phyloP scores from a whole-genome alignment of 176 grass and related monocot genomes.

The Tillandsia fasciculata region DNA sequence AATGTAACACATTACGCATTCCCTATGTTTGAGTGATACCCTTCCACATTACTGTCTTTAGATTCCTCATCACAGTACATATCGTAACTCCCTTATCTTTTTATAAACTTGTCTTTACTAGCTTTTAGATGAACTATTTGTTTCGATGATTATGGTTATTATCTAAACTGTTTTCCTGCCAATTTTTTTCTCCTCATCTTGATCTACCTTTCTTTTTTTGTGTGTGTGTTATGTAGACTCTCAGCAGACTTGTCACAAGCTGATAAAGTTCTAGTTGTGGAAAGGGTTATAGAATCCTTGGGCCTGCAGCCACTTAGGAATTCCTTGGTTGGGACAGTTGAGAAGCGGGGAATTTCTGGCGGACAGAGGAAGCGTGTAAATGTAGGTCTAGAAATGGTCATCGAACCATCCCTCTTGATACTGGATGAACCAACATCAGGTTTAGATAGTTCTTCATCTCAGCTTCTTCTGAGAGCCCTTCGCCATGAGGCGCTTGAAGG shows the following conservation, averaged over 20 bases:
- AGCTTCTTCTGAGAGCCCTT: slow-evolving; percentile 68
- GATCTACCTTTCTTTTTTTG: neutral
- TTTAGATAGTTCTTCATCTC: slow-evolving; percentile 80
- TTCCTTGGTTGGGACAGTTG: slow-evolving; percentile 79
- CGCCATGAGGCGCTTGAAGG: slow-evolving; percentile 78
- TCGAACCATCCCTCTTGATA: slow-evolving; percentile 86
- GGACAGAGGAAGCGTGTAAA: slow-evolving; percentile 93
- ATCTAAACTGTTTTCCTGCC: too few species aligned
- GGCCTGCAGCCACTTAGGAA: slow-evolving; percentile 65
- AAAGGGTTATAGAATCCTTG: slow-evolving; percentile 82
- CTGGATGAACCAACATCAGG: slow-evolving; percentile 97
- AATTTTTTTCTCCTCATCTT: neutral
- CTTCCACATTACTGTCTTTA: too few species aligned
- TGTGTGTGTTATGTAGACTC: slow-evolving; percentile 34
- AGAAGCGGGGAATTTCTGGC: slow-evolving; percentile 83
- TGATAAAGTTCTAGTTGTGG: slow-evolving; percentile 68
- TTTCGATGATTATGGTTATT: too few species aligned
- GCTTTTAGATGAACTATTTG: too few species aligned
- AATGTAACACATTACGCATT: too few species aligned
- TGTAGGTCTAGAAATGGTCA: slow-evolving; percentile 93
- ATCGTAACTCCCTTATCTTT: too few species aligned
- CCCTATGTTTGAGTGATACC: too few species aligned
- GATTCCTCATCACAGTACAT: too few species aligned
- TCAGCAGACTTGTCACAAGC: slow-evolving; percentile 36
- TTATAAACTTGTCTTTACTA: too few species aligned